Base-by-base conservation (phyloP, 768 basidiomycete genomes). In the Candolleomyces aberdarensis region DNA sequence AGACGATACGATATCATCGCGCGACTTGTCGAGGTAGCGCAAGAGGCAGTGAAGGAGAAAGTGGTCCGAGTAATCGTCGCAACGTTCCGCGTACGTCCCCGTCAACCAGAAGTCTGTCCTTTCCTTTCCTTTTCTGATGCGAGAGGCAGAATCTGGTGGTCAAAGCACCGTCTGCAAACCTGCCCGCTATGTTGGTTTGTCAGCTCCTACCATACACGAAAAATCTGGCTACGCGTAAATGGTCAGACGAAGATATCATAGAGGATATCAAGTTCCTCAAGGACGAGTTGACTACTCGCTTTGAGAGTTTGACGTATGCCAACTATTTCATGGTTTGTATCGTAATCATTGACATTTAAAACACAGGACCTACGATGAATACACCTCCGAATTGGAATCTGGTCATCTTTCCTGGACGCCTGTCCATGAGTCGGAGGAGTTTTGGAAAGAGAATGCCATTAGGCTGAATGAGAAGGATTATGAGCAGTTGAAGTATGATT, bases 371-470 rank as follows among this genome's bases (percentile, higher is more conserved):
- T 99, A 92, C 71, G 97, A 98, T 70, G 96, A 98, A 74, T 99
- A 98, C 69, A 85, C 83, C 11, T 95, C 94, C 0, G 96, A 98
- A 72, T 77, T 99, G 32, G 78, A 85, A 17, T 92, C 91, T 5
- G 95, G 96, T 1, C 94, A 94, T 71, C 76, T 98, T 26, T 91
- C 93, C 6, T 98, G 97, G 97, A 88, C 92, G 5, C 96, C 96
- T 13, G 91, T 94, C 10, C 97, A 99, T 69, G 92, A 95, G 70
- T 96, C 92, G 1, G 96, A 98, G 62, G 87, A 94, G 40, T 99
- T 99, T 77, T 99, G 97, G 97, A 92, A 91, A 69, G 94, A 96
- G 77, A 98, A 98, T 69, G 95, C 91, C 5, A 75, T 79, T 7
- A 93, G 86, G 70, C 75, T 98, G 47, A 92, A 94, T 64, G 95